Percentiles rank a stretch among this genome's conserved stretches.
These are phyloP conservation scores for Phaeosphaeriaceae sp. DNA, from an alignment of 2,329 filamentous ascomycete genomes.

Conservation along the genomic window DNA sequence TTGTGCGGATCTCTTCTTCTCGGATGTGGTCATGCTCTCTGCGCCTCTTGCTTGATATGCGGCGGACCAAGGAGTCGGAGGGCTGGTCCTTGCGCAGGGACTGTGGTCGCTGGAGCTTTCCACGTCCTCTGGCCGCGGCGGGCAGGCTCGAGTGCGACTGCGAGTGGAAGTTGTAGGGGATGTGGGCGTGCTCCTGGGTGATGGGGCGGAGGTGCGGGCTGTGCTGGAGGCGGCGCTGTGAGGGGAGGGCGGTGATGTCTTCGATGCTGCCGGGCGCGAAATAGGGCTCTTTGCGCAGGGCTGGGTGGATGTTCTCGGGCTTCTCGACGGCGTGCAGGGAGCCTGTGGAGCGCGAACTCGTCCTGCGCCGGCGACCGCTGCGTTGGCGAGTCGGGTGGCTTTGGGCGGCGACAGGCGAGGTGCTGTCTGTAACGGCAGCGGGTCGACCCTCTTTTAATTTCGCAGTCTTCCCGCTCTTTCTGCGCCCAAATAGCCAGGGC, in stretches of 20 bases:
- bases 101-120: constrained; percentile 55
- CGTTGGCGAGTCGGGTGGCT: constrained; percentile 29
- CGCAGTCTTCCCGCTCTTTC: constrained; percentile 69
- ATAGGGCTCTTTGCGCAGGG: constrained; percentile 28
- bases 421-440: constrained; percentile 61
- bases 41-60: constrained; percentile 76
- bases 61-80: constrained; percentile 66
- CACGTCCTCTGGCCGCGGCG: constrained; percentile 49
- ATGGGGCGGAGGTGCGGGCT: constrained; percentile 58
- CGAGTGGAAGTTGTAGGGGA: constrained; percentile 55
- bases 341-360: constrained; percentile 39
- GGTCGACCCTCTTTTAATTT: constrained; percentile 50
- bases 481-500: constrained; percentile 85
- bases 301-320: constrained; percentile 16
- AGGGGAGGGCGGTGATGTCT: constrained; percentile 57
- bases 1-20: constrained; percentile 86
- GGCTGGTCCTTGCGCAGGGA: constrained; percentile 65
- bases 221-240: constrained; percentile 48
- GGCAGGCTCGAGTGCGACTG: constrained; percentile 45
- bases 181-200: constrained; percentile 49
- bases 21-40: constrained; percentile 71
- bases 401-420: constrained; percentile 20
- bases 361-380: constrained; percentile 39
- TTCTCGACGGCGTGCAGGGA: constrained; percentile 43
- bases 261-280: constrained; percentile 45